phyloP scores from a whole-genome alignment of 495 filamentous ascomycete genomes.

The Tetracladium setigerum region DNA sequence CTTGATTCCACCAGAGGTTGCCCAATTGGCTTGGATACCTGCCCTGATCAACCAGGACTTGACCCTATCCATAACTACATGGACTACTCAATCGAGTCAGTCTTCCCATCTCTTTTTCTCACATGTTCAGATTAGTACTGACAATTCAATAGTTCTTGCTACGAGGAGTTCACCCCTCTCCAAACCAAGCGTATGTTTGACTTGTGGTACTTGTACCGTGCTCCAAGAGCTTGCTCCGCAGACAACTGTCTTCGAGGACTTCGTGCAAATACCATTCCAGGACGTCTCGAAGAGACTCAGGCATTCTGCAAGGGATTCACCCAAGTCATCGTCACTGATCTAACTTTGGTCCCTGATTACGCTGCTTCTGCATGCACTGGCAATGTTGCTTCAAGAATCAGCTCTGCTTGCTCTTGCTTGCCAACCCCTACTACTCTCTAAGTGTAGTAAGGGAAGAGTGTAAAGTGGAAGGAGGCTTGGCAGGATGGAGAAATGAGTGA shows the following conservation, averaged over 20 bases:
- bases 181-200: conserved; percentile 37
- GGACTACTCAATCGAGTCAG: conserved; percentile 49
- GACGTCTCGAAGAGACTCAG: conserved; percentile 4
- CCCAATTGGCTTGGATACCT: conserved; percentile 45
- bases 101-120: too few species aligned
- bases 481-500: too few species aligned
- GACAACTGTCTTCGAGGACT: conserved; percentile 6
- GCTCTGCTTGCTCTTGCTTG: conserved; percentile 5
- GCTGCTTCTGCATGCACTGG: not conserved
- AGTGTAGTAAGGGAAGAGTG: too few species aligned
- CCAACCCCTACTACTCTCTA: conserved; percentile 11
- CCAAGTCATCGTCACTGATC: conserved; percentile 6
- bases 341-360: not conserved
- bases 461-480: too few species aligned
- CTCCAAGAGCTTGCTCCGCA: conserved; percentile 4
- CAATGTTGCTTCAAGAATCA: conserved; percentile 2
- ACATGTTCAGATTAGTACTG: conserved; percentile 17
- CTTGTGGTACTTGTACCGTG: conserved; percentile 35
- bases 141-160: conserved; percentile 24
- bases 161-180: conserved; percentile 36
- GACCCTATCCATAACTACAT: conserved; percentile 61
- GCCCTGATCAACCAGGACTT: conserved; percentile 35
- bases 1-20: conserved; percentile 45
- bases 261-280: not conserved
- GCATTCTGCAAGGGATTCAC: conserved; percentile 5